These are phyloP conservation scores for Penicillium sp. DNA, from an alignment of 2,329 filamentous ascomycete genomes.

Conservation along the genomic window DNA sequence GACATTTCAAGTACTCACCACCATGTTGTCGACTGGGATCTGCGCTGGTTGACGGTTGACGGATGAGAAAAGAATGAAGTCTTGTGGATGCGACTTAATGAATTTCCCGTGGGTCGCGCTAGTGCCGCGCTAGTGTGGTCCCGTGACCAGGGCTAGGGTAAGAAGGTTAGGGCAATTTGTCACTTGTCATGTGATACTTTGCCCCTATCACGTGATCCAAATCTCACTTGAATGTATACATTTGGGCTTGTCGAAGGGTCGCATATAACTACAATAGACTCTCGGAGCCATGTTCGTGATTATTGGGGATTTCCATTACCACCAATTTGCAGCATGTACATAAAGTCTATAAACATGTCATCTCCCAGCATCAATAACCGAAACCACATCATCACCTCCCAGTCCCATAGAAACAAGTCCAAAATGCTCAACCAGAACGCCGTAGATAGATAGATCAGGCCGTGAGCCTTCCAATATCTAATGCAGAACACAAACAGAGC, in stretches of 20 bases:
- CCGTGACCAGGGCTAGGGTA: constrained; percentile 27
- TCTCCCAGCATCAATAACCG: neutral
- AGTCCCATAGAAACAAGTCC: neutral
- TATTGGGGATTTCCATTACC: too few relatives aligned
- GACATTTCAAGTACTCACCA: constrained; percentile 61
- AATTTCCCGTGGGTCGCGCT: constrained; percentile 34
- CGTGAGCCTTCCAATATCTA: neutral
- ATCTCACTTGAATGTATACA: neutral
- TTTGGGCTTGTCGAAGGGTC: too few relatives aligned
- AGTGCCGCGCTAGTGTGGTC: constrained; percentile 25
- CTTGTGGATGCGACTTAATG: constrained; percentile 24
- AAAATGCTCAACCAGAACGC: constrained; percentile 13
- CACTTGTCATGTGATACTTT: constrained; percentile 6
- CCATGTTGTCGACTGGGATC: constrained; percentile 56
- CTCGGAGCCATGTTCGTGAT: too few relatives aligned
- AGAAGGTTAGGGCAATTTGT: neutral
- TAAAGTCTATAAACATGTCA: neutral
- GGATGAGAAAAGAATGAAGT: constrained; percentile 31
- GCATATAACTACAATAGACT: too few relatives aligned
- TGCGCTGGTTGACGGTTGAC: constrained; percentile 51
- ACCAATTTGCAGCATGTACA: neutral
- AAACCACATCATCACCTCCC: neutral
- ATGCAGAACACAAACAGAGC: neutral
- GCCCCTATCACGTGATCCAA: neutral
- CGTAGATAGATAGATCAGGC: constrained; percentile 4